Evolutionary conservation across 2,329 filamentous ascomycete genomes (phyloP).

Genomic region (Ophioceras dolichostomum): DNA sequence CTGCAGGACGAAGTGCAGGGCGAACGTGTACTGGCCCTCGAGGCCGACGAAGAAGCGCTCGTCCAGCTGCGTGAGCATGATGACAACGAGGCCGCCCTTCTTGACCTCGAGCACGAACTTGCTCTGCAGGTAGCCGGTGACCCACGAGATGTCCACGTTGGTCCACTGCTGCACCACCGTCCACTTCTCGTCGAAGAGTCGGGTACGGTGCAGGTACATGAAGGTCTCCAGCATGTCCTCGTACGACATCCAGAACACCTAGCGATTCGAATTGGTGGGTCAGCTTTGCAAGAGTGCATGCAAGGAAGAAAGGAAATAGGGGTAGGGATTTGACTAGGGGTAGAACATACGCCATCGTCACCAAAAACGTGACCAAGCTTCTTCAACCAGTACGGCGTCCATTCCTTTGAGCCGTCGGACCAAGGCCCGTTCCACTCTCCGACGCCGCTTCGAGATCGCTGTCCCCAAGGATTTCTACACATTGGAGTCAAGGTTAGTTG

Average conservation of each 20-base stretch:
- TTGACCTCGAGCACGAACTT: conserved; percentile 29
- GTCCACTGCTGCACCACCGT: conserved; percentile 32
- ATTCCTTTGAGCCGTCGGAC: conserved; percentile 62
- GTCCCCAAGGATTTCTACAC: conserved; percentile 60
- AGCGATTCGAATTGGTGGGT: no score
- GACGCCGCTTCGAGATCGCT: conserved; percentile 25
- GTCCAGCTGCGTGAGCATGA: conserved; percentile 32
- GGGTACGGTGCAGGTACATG: conserved; percentile 28
- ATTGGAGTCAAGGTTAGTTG: no score
- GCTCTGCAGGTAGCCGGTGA: conserved; percentile 29
- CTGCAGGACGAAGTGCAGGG: conserved; percentile 29
- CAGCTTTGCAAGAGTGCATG: no score
- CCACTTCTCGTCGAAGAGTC: conserved; percentile 32
- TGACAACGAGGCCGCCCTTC: conserved; percentile 25
- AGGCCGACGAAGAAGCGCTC: conserved; percentile 31
- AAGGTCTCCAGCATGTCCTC: conserved; percentile 31
- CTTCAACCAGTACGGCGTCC: conserved; percentile 62
- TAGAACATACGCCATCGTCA: conserved; percentile 51
- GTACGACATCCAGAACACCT: conserved; percentile 35
- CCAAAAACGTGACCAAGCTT: conserved; percentile 54
- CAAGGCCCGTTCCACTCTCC: conserved; percentile 61
- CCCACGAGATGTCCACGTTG: conserved; percentile 28
- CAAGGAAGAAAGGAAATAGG: no score
- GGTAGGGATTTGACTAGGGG: no score
- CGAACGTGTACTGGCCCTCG: conserved; percentile 29